Evolutionary conservation across 1,284 basidiomycete species (phyloP), one percentile per base, ranked within the genome.

Genomic region (Ceratobasidium sp.): DNA sequence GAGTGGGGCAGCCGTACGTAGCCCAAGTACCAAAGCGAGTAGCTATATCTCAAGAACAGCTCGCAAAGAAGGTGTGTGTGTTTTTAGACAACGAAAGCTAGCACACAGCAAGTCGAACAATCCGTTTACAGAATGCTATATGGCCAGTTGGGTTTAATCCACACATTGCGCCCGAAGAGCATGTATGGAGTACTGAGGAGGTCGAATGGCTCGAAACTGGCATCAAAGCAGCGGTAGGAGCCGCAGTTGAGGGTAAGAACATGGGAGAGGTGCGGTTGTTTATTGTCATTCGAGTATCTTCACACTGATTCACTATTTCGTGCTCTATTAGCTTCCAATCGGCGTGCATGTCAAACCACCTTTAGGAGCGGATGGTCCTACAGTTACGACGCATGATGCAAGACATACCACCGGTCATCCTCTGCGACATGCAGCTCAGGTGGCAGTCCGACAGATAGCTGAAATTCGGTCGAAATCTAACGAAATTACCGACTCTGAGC

Each of bases 111-210:
- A 8, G 9, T 28, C 13, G 7, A 54, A 4, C 18, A 6, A 4
- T 28, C 18, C 14, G 4, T 5, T 8, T n/a, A 30, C 35, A 95
- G 81, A 86, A 86, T 49, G 80, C 84, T 0, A 81, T 91, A 28
- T 97, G 95, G 95, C 95, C 95, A 0, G 94, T 94, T 7, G 82
- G 89, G 7, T 92, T 89, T 76, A 85, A 91, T 1, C 94, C 94
- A 0, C 85, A 87, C 18, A 85, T 86, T 74, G 89, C 91, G 74
- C 82, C 85, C 0, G 88, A 91, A 73, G 82, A 80, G 61, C 76
- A 80, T n/a, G 77, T 82, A 3, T 95, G 94, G 92, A 85, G 91
- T 2, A 80, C 83, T 23, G 86, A 85, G 0, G 87, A 88, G 75
- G 84, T 88, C 26, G 83, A 83, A 14, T 95, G 93, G 91, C 91